Percentiles rank a stretch among this genome's conserved stretches.
Evolutionary conservation across 2,329 filamentous ascomycete genomes (phyloP).

Genomic region (Trichophaea hybrida): DNA sequence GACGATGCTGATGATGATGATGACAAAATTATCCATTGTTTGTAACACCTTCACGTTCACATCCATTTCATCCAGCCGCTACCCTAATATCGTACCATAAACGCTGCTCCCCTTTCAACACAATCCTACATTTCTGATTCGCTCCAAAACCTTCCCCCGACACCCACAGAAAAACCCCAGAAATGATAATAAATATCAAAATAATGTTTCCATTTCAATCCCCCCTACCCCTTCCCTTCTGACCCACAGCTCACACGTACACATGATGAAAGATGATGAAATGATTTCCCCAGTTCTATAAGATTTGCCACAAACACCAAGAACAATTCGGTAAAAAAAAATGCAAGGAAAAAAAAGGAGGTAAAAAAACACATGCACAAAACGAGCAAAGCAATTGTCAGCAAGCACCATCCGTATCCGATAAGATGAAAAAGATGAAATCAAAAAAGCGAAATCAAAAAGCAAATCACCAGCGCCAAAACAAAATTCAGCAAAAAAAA

Average conservation of each 20-base stretch:
- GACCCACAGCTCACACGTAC: too few relatives aligned
- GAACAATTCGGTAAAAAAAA: neutral
- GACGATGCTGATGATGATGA: too few relatives aligned
- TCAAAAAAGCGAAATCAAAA: slow-evolving; percentile 9
- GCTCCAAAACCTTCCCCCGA: neutral
- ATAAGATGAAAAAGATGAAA: slow-evolving; percentile 1
- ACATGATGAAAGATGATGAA: too few relatives aligned
- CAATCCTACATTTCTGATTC: slow-evolving; percentile 1
- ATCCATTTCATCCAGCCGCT: too few relatives aligned
- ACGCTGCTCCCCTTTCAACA: neutral
- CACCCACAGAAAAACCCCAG: neutral
- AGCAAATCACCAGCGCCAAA: slow-evolving; percentile 5
- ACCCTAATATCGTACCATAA: too few relatives aligned
- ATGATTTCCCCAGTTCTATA: neutral
- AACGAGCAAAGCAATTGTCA: neutral
- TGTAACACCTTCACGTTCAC: too few relatives aligned
- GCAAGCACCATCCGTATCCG: neutral
- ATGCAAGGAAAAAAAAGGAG: neutral
- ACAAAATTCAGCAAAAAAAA: slow-evolving; percentile 13
- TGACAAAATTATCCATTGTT: too few relatives aligned
- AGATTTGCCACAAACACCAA: neutral
- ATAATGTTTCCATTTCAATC: too few relatives aligned
- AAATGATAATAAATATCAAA: too few relatives aligned
- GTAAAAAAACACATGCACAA: neutral
- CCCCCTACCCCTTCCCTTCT: too few relatives aligned